Base-by-base conservation (phyloP, 192 early-diverging fungal species). In the Haplosporangium gracile region DNA sequence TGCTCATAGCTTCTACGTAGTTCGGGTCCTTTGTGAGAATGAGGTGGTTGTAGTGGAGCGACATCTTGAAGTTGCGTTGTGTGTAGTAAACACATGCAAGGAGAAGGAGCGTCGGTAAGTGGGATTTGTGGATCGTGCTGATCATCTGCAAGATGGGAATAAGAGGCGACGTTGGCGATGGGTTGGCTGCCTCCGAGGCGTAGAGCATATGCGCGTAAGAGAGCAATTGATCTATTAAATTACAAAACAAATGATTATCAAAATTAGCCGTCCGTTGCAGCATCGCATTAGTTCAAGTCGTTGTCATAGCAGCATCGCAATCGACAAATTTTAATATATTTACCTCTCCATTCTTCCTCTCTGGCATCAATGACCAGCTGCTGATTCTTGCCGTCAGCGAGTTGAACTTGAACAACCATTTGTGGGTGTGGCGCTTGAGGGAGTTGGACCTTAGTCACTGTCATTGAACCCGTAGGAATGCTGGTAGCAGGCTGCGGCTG, bases 1-100 rank as follows among this genome's bases (percentile, higher is more conserved):
- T 97, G 68, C 93, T 96, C 93, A 95, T 97, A 15, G 96, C 96
- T 81, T 98, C 97, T 34, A 97, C 96, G 88, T 97, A 97, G 74
- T 93, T 91, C 36, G 95, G 93, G 88, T 98, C 96, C 38, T 96
- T 90, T 72, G 90, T 89, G 26, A 98, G 92, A 68, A 98, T 98
- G 7, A 90, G 82, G 68, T 96, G 90, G 89, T 98, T 98, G 89
- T 97, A 97, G 38, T 89, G 85, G 24, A 97, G 89, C 9, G 96
- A 97, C 42, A 94, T 89, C 45, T 93, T 83, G 38, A 94, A 92
- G 77, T 97, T 85, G 63, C 90, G 92, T 75, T 93, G 92, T 20
- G 96, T 95, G 83, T 96, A 97, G 89, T 96, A 95, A 26, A 95
- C 95, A 80, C 97, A 98, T 0, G 96, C 97, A 53, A 98, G 88